phyloP scores from a whole-genome alignment of 495 filamentous ascomycete species.

The Penicillium odoratum region DNA sequence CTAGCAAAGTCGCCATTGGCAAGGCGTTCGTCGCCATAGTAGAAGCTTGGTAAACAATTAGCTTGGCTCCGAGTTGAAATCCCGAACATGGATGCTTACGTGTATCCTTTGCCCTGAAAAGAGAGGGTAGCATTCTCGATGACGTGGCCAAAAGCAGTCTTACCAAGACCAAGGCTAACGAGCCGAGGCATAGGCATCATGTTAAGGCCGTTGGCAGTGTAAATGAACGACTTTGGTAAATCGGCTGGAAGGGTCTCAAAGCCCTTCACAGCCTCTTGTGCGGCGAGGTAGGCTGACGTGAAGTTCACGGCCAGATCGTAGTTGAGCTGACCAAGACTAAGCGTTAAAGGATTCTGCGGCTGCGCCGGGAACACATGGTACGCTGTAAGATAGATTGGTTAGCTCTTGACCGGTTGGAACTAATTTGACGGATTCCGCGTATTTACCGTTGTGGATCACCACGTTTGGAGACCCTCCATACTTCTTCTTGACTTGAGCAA shows the following conservation, averaged over 20 bases:
- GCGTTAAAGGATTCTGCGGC: neutral
- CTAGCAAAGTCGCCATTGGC: neutral
- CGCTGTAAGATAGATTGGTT: neutral
- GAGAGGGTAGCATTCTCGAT: conserved; percentile 1
- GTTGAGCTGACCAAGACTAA: conserved; percentile 2
- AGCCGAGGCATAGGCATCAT: conserved; percentile 5
- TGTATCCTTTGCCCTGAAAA: conserved; percentile 1
- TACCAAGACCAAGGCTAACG: neutral
- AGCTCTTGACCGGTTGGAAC: neutral
- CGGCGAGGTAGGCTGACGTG: neutral
- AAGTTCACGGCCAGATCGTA: conserved; percentile 2
- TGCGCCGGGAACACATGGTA: neutral
- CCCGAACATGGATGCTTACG: neutral
- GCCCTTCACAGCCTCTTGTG: neutral
- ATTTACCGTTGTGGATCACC: conserved; percentile 4
- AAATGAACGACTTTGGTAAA: neutral
- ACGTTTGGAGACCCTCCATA: neutral
- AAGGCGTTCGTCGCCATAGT: neutral
- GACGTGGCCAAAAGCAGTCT: conserved; percentile 3
- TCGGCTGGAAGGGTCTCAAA: neutral
- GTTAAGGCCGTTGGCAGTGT: neutral
- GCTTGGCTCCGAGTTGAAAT: neutral
- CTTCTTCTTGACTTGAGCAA: conserved; percentile 5
- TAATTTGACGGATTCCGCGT: neutral
- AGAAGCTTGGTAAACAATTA: neutral